phyloP scores from a whole-genome alignment of 805 yeast species.

The Candida piceae region DNA sequence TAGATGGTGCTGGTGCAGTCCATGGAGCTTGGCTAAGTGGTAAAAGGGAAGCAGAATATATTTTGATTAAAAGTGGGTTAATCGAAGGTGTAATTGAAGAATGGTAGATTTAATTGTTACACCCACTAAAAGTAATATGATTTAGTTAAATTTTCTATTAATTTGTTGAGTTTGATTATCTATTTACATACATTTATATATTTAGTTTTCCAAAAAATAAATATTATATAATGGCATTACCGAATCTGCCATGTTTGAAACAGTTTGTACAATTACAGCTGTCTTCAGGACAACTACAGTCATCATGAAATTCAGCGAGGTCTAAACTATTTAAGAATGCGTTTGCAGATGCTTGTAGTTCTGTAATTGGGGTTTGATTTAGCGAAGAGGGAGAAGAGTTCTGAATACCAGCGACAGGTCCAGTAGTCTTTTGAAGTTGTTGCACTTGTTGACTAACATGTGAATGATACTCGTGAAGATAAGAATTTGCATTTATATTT shows the following conservation, averaged over 20 bases:
- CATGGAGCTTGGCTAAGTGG: slow-evolving; percentile 87
- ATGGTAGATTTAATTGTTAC: slow-evolving; percentile 10
- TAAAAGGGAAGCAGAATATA: slow-evolving; percentile 24
- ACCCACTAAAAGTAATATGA: too few relatives aligned
- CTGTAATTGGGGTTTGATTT: neutral
- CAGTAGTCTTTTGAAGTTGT: neutral
- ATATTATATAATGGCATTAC: slow-evolving; percentile 10
- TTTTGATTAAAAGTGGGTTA: slow-evolving; percentile 18
- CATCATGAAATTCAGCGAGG: slow-evolving; percentile 20
- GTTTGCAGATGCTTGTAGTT: slow-evolving; percentile 13
- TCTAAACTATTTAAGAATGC: slow-evolving; percentile 20
- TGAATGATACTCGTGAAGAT: neutral
- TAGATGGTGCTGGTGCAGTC: slow-evolving; percentile 87
- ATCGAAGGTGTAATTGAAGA: slow-evolving; percentile 36
- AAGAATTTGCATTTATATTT: neutral
- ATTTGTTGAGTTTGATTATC: too few relatives aligned
- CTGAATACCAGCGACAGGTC: neutral
- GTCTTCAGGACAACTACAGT: slow-evolving; percentile 30
- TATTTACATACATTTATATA: neutral
- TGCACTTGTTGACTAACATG: neutral
- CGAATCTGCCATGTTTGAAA: slow-evolving; percentile 28
- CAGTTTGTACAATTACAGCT: slow-evolving; percentile 28
- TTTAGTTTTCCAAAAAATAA: too few relatives aligned
- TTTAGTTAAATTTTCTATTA: too few relatives aligned
- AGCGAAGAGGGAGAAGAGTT: neutral